A percentile compares a stretch with the other conserved stretches of the same genome.
Evolutionary conservation across 1,284 basidiomycete genomes (phyloP).

Genomic region (Ceratobasidium sp.): DNA sequence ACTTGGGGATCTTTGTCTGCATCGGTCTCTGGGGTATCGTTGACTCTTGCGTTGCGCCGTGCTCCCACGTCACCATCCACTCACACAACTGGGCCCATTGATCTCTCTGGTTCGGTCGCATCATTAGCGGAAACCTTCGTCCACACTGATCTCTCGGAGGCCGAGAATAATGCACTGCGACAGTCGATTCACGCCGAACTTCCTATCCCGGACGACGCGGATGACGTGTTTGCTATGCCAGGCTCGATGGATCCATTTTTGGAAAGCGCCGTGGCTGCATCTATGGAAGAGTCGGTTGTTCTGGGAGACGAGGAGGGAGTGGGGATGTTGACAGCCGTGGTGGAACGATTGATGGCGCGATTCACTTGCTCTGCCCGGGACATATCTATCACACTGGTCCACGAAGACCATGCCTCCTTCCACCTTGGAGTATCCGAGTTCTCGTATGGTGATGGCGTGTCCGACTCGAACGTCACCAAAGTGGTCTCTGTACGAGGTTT

Average conservation of each 20-base stretch:
- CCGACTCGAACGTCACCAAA: conserved; percentile 28
- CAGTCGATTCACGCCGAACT: conserved; percentile 65
- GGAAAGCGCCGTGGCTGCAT: conserved; percentile 49
- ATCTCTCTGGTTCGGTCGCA: conserved; percentile 76
- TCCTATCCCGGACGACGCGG: conserved; percentile 16
- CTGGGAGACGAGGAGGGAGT: conserved; percentile 55
- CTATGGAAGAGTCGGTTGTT: conserved; percentile 55
- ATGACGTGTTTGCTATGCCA: conserved; percentile 54
- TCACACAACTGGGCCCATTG: conserved; percentile 44
- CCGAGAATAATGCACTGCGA: conserved; percentile 75
- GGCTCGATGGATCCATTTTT: conserved; percentile 69
- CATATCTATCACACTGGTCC: conserved; percentile 68
- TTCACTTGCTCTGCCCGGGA: conserved; percentile 80
- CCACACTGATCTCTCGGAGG: conserved; percentile 75
- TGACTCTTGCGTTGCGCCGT: conserved; percentile 49
- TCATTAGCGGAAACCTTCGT: conserved; percentile 81
- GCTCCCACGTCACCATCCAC: conserved; percentile 16
- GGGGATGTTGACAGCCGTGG: conserved; percentile 81
- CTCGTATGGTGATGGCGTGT: conserved; percentile 53
- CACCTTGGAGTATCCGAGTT: conserved; percentile 65
- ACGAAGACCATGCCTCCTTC: conserved; percentile 66
- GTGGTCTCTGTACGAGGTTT: conserved; percentile 38
- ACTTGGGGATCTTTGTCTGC: conserved; percentile 70
- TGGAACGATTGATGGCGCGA: conserved; percentile 81
- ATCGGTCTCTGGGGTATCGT: conserved; percentile 66